Base-by-base conservation (phyloP, 768 basidiomycete species). In the Boletus speciosus region DNA sequence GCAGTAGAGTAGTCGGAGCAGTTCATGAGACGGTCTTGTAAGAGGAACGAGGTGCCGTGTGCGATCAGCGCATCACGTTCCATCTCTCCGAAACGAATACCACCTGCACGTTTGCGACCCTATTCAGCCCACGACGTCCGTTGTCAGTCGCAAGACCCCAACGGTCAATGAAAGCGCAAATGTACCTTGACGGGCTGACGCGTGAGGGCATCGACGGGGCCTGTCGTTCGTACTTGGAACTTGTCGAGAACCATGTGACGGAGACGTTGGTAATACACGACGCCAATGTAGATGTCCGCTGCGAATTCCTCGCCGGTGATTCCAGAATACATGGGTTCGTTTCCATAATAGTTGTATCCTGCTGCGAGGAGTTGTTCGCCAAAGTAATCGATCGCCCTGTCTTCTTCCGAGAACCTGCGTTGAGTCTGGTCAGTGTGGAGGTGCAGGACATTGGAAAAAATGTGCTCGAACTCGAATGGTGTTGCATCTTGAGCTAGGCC, bases 241-340 rank as follows among this genome's bases (percentile, higher is more conserved):
- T 99, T 99, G 78, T 99, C 97, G 59, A 96, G 80, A 54, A 99
- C 97, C 97, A 99, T 98, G 80, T 99, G 97, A 61, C 97, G 87
- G 54, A 99, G 79, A 49, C 97, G 88, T 69, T 99, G 97, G 72
- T 99, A 99, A 75, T 98, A 99, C 52, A 99, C 96, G 37, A 98
- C 88, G 19, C 97, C 97, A 59, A 98, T 82, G 73, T 98, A 99
- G 66, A 99, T 99, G 70, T 99, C 97, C 7, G 97, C 97, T 39
- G 90, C 87, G 71, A 99, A 99, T 74, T 99, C 97, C 72, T 98
- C 83, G 15, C 97, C 97, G 7, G 97, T 98, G 69, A 99, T 97
- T 23, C 97, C 97, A 52, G 96, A 98, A 72, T 99, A 99, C 97
- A 99, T 99, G 6, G 97, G 95, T 71, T 99, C 97, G 73, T 97